Evolutionary conservation across 1,139 yeast genomes (phyloP).

Genomic region (Suhomyces coccinellae): DNA sequence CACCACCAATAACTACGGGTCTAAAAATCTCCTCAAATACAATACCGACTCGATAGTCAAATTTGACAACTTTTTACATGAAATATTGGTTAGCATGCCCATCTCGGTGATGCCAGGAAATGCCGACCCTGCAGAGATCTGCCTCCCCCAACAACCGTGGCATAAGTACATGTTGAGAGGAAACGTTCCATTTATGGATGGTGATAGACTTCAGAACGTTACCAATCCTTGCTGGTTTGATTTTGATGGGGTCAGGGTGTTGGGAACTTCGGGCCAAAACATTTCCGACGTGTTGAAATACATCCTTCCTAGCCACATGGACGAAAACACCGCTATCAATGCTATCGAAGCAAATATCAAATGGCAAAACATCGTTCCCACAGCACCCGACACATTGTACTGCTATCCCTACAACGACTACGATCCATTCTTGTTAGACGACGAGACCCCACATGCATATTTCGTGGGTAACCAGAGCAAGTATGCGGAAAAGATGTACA

Average conservation of each 20-base stretch:
- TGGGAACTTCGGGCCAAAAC: constrained; percentile 86
- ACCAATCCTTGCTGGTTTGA: constrained; percentile 81
- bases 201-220: constrained; percentile 41
- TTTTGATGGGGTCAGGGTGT: constrained; percentile 48
- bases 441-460: constrained; percentile 81
- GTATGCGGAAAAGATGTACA: constrained; percentile 43
- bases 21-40: constrained; percentile 52
- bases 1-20: constrained; percentile 49
- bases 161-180: constrained; percentile 69
- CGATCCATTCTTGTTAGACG: constrained; percentile 75
- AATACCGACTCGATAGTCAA: constrained; percentile 40
- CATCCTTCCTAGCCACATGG: constrained; percentile 22
- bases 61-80: constrained; percentile 60
- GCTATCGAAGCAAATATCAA: constrained; percentile 67
- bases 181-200: constrained; percentile 45
- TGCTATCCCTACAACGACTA: constrained; percentile 78
- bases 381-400: constrained; percentile 94
- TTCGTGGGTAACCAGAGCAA: constrained; percentile 80
- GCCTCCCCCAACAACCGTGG: constrained; percentile 88
- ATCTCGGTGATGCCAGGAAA: constrained; percentile 83
- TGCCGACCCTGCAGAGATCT: constrained; percentile 76
- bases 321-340: constrained; percentile 7
- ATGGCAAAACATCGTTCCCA: constrained; percentile 91
- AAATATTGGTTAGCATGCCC: constrained; percentile 61
- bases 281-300: constrained; percentile 76